phyloP scores from a whole-genome alignment of 371 early-diverging fungal species.

The Sporodiniella umbellata region DNA sequence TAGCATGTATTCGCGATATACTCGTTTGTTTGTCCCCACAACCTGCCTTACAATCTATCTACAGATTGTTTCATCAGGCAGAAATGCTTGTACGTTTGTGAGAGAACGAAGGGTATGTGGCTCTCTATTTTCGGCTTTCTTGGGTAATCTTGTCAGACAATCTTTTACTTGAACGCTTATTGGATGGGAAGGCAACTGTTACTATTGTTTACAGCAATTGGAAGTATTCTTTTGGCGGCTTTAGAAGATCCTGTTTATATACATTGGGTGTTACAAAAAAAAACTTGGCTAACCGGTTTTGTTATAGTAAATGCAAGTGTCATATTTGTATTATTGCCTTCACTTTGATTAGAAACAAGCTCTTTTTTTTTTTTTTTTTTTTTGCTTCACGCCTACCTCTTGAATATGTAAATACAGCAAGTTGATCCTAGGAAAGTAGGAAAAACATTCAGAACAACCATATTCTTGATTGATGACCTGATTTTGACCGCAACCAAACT shows the following conservation, averaged over 20 bases:
- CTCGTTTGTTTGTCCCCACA: constrained; percentile 2
- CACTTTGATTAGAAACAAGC: background rate
- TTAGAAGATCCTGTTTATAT: constrained; percentile 4
- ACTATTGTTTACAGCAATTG: constrained; percentile 7
- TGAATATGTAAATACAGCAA: constrained; percentile 1
- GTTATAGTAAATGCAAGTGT: constrained; percentile 3
- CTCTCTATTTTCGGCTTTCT: constrained; percentile 3
- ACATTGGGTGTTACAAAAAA: constrained; percentile 3
- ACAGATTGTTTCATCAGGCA: constrained; percentile 3
- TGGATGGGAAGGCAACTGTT: constrained; percentile 4
- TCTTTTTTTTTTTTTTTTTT: background rate
- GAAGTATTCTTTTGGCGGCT: background rate
- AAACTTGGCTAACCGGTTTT: constrained; percentile 5
- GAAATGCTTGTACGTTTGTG: constrained; percentile 3
- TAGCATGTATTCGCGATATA: constrained; percentile 3
- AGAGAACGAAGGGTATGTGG: constrained; percentile 4
- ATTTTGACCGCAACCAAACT: constrained; percentile 1
- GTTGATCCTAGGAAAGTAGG: constrained; percentile 2
- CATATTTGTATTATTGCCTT: background rate
- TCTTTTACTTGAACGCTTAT: constrained; percentile 2
- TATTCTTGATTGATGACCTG: constrained; percentile 3
- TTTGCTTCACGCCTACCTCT: background rate
- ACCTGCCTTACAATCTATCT: background rate
- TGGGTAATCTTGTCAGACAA: constrained; percentile 3
- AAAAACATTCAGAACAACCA: constrained; percentile 1